Base-by-base conservation (phyloP, 2,329 filamentous ascomycete species). In the Aspergillus clavatus region DNA sequence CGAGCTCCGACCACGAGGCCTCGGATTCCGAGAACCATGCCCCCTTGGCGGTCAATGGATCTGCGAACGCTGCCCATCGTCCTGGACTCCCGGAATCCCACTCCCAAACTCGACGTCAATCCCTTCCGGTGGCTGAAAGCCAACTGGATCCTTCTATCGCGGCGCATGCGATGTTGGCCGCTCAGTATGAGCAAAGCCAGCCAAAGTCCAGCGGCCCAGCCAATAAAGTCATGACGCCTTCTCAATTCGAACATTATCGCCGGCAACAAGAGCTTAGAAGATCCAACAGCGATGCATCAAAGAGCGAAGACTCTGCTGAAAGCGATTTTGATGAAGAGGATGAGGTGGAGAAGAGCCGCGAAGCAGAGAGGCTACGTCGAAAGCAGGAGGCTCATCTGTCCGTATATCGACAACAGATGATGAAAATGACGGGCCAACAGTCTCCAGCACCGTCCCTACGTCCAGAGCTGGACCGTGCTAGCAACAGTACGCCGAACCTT, bases 371-470 rank as follows among this genome's bases (percentile, higher is more conserved):
- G 63, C 87, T 93, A 63, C 78, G 89, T 52, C 81, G 83, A 58
- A 93, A 90, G 73, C 89, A 95, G 63, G 88, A 95, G 67, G 89
- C 89, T 10, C 88, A 93, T 63, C 84, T 95, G 74, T 79, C 88
- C 1, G 84, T 95, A 1, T 95, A 95, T 66, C 81, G 89, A 46
- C 89, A 95, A 65, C 87, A 93, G 68, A 95, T 95, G 89, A 95
- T 91, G 86, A 95, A 95, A 69, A 86, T 93, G 23, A 94, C 89
- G 1, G 89, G 89, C 38, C 87, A 91, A 56, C 71, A 81, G 18
- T 66, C 76, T 4, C 66, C 75, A 8, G 69, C 72, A 33, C 65
- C 75, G 11, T 60, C 71, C 8, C 66, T 75, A 21, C 79, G 81
- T n/a, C 76, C 80, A 11, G 71, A 72, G 40, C 66, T 83, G 49